A percentile compares a stretch with the other conserved stretches of the same genome.
Conservation (phyloP, 352 stramenopile genomes). For the Thraustotheca clavata region DNA sequence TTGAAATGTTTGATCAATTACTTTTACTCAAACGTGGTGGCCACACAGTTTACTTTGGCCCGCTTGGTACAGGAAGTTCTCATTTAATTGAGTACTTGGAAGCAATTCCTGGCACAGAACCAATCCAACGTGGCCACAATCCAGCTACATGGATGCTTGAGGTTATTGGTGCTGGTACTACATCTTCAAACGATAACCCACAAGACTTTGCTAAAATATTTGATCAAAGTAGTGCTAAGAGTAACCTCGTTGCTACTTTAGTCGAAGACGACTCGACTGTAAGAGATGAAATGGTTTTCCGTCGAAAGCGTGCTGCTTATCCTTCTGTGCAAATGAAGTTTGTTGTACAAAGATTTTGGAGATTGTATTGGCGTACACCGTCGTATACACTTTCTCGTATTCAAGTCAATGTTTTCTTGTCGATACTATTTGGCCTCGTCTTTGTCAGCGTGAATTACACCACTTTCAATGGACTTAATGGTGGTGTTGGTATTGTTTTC, state of each 20-base stretch:
- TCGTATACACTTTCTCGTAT: conserved; percentile 82
- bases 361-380: conserved; percentile 65
- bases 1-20: conserved; percentile 84
- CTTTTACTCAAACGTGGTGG: conserved; percentile 74
- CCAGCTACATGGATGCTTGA: conserved; percentile 85
- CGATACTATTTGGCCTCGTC: conserved; percentile 68
- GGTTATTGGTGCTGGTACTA: conserved; percentile 36
- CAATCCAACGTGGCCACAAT: conserved; percentile 42
- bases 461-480: conserved; percentile 45
- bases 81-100: conserved; percentile 48
- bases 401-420: conserved; percentile 63
- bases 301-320: conserved; percentile 32
- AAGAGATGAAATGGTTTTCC: conserved; percentile 24
- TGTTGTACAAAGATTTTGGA: conserved; percentile 23
- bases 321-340: conserved; percentile 18
- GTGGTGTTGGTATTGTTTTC: conserved; percentile 79
- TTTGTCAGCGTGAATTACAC: conserved; percentile 43
- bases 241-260: conserved; percentile 41
- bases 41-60: conserved; percentile 40
- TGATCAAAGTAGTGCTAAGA: conserved; percentile 28
- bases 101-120: conserved; percentile 9
- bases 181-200: conserved; percentile 23
- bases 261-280: conserved; percentile 26
- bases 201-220: conserved; percentile 35
- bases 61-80: conserved; percentile 37